Evolutionary conservation across 2,329 filamentous ascomycete species (phyloP).

Genomic region (Alternaria sp.): DNA sequence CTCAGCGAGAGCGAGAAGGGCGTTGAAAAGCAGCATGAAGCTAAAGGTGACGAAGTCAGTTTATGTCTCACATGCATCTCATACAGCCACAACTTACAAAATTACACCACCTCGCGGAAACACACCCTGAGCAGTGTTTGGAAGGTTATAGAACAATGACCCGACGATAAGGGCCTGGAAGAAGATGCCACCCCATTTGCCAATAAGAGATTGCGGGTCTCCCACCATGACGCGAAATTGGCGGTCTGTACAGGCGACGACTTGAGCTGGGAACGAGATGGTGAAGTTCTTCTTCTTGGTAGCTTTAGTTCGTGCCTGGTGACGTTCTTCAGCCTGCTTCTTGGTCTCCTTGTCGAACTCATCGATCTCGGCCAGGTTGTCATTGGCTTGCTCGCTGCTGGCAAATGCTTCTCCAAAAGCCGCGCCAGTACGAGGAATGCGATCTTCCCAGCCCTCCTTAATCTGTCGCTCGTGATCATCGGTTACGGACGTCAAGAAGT

Average conservation of each 20-base stretch:
- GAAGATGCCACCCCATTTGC: slow-evolving; percentile 53
- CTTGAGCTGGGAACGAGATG: slow-evolving; percentile 48
- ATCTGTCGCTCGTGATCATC: slow-evolving; percentile 65
- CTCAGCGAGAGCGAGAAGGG: slow-evolving; percentile 66
- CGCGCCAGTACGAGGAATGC: slow-evolving; percentile 61
- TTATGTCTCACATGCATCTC: neutral
- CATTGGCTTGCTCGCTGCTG: slow-evolving; percentile 45
- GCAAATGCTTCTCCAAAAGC: slow-evolving; percentile 60
- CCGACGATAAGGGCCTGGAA: slow-evolving; percentile 51
- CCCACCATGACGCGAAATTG: slow-evolving; percentile 61
- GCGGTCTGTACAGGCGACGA: slow-evolving; percentile 49
- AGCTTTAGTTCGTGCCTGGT: slow-evolving; percentile 40
- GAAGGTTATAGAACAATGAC: slow-evolving; percentile 61
- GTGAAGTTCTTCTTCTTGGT: slow-evolving; percentile 53
- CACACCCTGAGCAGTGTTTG: slow-evolving; percentile 59
- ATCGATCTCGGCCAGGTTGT: slow-evolving; percentile 50
- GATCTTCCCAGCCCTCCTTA: slow-evolving; percentile 63
- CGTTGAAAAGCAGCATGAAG: slow-evolving; percentile 67
- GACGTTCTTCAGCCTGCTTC: slow-evolving; percentile 39
- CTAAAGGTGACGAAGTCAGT: neutral
- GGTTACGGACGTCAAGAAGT: slow-evolving; percentile 76
- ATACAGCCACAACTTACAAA: slow-evolving; percentile 51
- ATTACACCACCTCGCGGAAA: slow-evolving; percentile 67
- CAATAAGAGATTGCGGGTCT: slow-evolving; percentile 58
- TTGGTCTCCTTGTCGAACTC: slow-evolving; percentile 48